phyloP scores from a whole-genome alignment of 2,329 filamentous ascomycete species.

The Calonectria pteridis region DNA sequence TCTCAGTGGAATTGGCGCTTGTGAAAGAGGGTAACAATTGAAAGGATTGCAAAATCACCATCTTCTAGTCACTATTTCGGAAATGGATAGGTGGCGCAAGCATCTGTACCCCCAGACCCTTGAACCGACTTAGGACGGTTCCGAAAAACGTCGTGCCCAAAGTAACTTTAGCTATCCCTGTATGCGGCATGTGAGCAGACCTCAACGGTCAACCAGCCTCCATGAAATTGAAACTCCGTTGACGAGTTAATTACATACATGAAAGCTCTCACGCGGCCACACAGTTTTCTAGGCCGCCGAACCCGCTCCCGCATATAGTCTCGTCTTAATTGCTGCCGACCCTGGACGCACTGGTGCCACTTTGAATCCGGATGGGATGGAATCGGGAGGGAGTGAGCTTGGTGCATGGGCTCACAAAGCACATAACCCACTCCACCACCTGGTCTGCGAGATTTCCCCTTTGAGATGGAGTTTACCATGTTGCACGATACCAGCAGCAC shows the following conservation, averaged over 20 bases:
- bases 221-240: constrained; percentile 27
- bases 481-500: constrained; percentile 21
- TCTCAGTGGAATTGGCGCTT: background rate
- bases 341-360: constrained; percentile 35
- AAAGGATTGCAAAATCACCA: background rate
- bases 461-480: constrained; percentile 17
- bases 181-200: constrained; percentile 8
- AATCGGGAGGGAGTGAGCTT: constrained; percentile 29
- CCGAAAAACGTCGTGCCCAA: constrained; percentile 23
- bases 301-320: constrained; percentile 27
- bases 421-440: constrained; percentile 35
- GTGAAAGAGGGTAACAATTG: background rate
- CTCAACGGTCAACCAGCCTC: constrained; percentile 24
- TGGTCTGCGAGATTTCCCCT: constrained; percentile 32
- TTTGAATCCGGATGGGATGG: constrained; percentile 32
- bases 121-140: constrained; percentile 21
- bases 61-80: constrained; percentile 15
- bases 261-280: constrained; percentile 22
- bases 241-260: constrained; percentile 31
- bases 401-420: constrained; percentile 23
- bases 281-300: constrained; percentile 24
- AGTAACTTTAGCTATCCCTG: constrained; percentile 26
- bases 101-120: constrained; percentile 17
- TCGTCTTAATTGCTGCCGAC: constrained; percentile 36
- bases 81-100: constrained; percentile 21